Base-by-base conservation (phyloP, 1,284 basidiomycete genomes). In the Polyporus tsugae region DNA sequence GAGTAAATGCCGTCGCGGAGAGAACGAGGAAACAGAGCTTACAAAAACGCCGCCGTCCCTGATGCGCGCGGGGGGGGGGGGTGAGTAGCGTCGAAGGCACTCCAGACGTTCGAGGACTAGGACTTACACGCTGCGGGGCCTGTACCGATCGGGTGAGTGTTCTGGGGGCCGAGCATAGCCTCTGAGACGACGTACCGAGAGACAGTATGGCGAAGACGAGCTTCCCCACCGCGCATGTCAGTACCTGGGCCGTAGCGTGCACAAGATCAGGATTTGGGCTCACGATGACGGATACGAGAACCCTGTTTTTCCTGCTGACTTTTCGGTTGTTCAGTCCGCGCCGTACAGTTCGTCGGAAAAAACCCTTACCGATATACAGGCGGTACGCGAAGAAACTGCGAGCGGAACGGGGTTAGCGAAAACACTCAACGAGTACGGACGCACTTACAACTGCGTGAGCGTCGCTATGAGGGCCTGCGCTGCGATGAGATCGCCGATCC, bases 31-130 rank as follows among this genome's bases (percentile, higher is more conserved):
- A 9, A 22, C 29, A 6, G n/a, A 46, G 15, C 49, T 52, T 9
- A 52, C 49, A 52, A 52, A 22, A 29, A 52, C 49, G 13, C 49
- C 19, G 49, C 49, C 10, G 49, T 52, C 49, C 49, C 49, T 52
- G 25, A 13, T 25, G 49, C 49, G 22, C 49, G 25, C 44, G 44
- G 5, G n/a, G n/a, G 44, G 5, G n/a, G n/a, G 44, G 44, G 44
- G n/a, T 46, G 44, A 22, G n/a, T 9, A 46, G 15, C 44, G 44
- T 22, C n/a, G 44, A 46, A 4, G n/a, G 7, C 29, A 2, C 7
- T 39, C 9, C 39, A 39, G 25, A 29, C 22, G 22, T 3, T 15
- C 11, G 11, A 6, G 25, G 10, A 3, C 4, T 15, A 39, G 13
- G 22, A 29, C 49, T 52, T 52, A 52, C 49, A 52, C 25, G 25